Evolutionary conservation across 2,329 filamentous ascomycete genomes (phyloP).

Genomic region (Metarhizium sp.): DNA sequence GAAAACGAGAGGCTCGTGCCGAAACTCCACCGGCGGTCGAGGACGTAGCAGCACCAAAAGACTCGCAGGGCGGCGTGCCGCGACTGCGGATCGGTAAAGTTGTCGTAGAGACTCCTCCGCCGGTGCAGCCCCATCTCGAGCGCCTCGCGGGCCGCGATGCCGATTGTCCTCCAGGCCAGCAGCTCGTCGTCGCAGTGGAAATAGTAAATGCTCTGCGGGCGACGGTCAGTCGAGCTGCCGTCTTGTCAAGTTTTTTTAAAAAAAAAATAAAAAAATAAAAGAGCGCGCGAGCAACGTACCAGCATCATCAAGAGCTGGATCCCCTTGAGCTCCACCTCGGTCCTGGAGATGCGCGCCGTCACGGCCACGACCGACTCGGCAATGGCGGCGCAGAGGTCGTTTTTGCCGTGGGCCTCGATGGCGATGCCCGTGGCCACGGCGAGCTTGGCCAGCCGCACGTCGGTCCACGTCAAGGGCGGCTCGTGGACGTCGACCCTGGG

Average conservation of each 20-base stretch:
- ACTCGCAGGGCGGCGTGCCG: constrained; percentile 25
- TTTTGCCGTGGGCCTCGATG: constrained; percentile 22
- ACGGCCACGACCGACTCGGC: constrained; percentile 19
- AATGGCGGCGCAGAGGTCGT: constrained; percentile 17
- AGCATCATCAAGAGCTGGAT: constrained; percentile 23
- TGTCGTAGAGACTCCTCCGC: constrained; percentile 30
- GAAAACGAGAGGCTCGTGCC: constrained; percentile 40
- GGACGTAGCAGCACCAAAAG: constrained; percentile 42
- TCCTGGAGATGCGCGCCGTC: constrained; percentile 17
- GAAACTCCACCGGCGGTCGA: constrained; percentile 43
- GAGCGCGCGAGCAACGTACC: constrained; percentile 8
- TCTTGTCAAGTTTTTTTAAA: neutral
- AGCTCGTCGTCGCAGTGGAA: constrained; percentile 40
- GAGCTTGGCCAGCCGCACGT: constrained; percentile 23
- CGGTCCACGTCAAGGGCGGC: constrained; percentile 11
- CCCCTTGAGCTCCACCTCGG: constrained; percentile 23
- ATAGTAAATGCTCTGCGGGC: constrained; percentile 27
- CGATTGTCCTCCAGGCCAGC: constrained; percentile 37
- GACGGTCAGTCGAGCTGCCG: neutral
- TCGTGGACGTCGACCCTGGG: neutral
- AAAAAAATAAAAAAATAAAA: neutral
- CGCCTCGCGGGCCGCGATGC: constrained; percentile 34
- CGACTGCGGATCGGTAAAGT: constrained; percentile 21
- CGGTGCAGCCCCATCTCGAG: constrained; percentile 40
- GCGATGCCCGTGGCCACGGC: constrained; percentile 23